Conservation (phyloP, 805 yeast genomes). For the Hanseniaspora vineae region DNA sequence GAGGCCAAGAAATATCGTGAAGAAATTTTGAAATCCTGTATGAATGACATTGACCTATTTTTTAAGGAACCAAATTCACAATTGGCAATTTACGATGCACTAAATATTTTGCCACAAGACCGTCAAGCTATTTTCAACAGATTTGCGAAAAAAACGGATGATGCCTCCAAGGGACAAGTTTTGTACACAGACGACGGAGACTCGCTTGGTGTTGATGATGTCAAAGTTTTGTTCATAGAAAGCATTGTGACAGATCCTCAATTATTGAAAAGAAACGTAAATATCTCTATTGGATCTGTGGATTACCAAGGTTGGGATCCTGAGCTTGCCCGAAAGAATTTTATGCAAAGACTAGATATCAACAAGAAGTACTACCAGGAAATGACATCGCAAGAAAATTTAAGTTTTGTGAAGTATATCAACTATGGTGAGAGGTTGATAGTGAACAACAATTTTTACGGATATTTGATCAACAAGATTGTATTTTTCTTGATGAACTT, state of each 20-base stretch:
- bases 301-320: constrained; percentile 73
- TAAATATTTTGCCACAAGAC: constrained; percentile 65
- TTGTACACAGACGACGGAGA: too few species aligned
- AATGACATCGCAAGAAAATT: constrained; percentile 41
- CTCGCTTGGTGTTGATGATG: constrained; percentile 11
- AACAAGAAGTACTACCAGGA: constrained; percentile 64
- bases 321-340: constrained; percentile 63
- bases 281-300: constrained; percentile 76
- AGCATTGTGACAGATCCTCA: constrained; percentile 64
- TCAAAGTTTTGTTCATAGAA: constrained; percentile 80
- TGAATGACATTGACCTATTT: constrained; percentile 53
- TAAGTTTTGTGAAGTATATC: constrained; percentile 72
- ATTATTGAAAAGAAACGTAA: constrained; percentile 61
- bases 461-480: constrained; percentile 81
- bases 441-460: constrained; percentile 61
- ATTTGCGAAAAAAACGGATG: constrained; percentile 29
- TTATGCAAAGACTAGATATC: constrained; percentile 53
- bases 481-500: constrained; percentile 88
- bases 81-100: constrained; percentile 92
- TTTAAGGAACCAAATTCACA: constrained; percentile 76
- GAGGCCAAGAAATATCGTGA: constrained; percentile 43
- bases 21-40: constrained; percentile 47
- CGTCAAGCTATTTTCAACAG: constrained; percentile 44
- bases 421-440: constrained; percentile 82
- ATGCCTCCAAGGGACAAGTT: not conserved